These are phyloP conservation scores for Solanum chilense DNA, from an alignment of 257 asterid genomes.

Conservation along the genomic window DNA sequence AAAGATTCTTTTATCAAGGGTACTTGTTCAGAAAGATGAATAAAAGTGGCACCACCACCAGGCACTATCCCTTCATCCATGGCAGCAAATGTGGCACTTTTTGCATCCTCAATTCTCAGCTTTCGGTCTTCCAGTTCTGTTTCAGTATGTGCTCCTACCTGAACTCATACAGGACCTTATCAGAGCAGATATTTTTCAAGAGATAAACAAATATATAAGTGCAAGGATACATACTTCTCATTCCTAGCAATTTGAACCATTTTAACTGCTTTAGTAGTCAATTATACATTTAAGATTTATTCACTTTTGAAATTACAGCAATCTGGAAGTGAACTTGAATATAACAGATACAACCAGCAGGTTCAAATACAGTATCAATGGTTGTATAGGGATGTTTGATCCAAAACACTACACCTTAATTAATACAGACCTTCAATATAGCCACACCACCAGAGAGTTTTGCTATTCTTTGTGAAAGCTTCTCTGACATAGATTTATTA, in stretches of 20 bases:
- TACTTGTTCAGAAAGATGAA: conserved; percentile 76
- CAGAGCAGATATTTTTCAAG: neutral
- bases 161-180: neutral
- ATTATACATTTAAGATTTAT: neutral
- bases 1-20: conserved; percentile 42
- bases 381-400: neutral
- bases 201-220: neutral
- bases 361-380: neutral
- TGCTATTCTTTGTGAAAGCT: conserved; percentile 81
- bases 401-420: neutral
- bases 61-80: conserved; percentile 94
- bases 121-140: conserved; percentile 85
- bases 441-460: conserved; percentile 90
- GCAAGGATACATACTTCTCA: neutral
- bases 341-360: neutral
- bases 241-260: neutral
- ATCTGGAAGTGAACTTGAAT: neutral
- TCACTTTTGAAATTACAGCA: neutral
- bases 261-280: neutral
- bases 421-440: conserved; percentile 42
- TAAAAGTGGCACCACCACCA: conserved; percentile 89
- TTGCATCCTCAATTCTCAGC: conserved; percentile 89
- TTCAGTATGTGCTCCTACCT: conserved; percentile 94
- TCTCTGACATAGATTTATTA: conserved; percentile 45
- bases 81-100: conserved; percentile 87